phyloP scores from a whole-genome alignment of 768 basidiomycete species.

The Phanerochaete sordida region DNA sequence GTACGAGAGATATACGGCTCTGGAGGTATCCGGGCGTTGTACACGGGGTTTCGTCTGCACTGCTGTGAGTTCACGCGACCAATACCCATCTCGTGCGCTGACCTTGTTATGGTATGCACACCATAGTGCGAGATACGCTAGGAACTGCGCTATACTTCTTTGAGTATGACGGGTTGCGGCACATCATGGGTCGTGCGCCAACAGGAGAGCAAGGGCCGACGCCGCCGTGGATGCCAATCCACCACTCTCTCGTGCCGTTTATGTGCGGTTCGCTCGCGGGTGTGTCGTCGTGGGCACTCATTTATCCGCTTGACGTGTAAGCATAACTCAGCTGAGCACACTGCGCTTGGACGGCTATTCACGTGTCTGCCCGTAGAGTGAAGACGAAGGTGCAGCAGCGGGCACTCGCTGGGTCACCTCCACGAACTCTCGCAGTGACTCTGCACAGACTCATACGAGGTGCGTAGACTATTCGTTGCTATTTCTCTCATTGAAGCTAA shows the following conservation, averaged over 20 bases:
- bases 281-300: slow-evolving; percentile 54
- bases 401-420: slow-evolving; percentile 73
- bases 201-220: slow-evolving; percentile 78
- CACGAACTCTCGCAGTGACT: slow-evolving; percentile 71
- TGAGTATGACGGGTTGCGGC: slow-evolving; percentile 90
- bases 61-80: neutral
- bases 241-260: slow-evolving; percentile 78
- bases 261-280: slow-evolving; percentile 88
- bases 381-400: slow-evolving; percentile 97
- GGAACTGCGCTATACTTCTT: slow-evolving; percentile 93
- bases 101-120: neutral
- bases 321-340: slow-evolving; percentile 20
- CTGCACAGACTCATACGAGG: slow-evolving; percentile 78
- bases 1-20: slow-evolving; percentile 73
- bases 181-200: slow-evolving; percentile 74
- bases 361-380: slow-evolving; percentile 43
- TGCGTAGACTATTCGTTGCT: slow-evolving; percentile 26
- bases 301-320: slow-evolving; percentile 94
- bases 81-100: neutral
- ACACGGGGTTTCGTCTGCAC: slow-evolving; percentile 85
- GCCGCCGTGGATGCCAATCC: slow-evolving; percentile 86
- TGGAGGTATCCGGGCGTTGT: slow-evolving; percentile 65
- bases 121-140: slow-evolving; percentile 77
- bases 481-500: neutral
- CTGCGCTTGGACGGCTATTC: neutral